Percentiles rank a stretch among this genome's conserved stretches.
These are phyloP conservation scores for Serendipita vermifera DNA, from an alignment of 768 basidiomycete genomes.

Conservation along the genomic window DNA sequence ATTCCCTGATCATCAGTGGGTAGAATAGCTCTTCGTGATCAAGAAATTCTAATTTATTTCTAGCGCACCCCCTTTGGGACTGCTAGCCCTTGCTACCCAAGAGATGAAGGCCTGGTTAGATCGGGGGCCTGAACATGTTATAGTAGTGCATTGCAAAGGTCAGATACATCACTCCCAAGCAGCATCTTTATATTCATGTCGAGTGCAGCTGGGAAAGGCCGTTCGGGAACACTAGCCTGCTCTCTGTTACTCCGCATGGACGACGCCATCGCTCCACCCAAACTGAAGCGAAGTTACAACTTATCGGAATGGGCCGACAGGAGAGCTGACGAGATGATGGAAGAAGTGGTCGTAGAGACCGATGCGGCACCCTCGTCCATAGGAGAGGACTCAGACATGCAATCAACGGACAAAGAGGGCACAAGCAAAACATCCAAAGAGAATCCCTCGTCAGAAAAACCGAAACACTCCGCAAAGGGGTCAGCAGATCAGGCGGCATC, in stretches of 20 bases:
- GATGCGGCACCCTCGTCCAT: constrained; percentile 13
- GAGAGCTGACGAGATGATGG: constrained; percentile 38
- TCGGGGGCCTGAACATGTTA: constrained; percentile 50
- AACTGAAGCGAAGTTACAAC: constrained; percentile 34
- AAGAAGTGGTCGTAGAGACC: constrained; percentile 20
- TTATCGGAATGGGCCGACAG: constrained; percentile 36
- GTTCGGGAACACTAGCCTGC: constrained; percentile 78
- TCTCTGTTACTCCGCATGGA: constrained; percentile 59
- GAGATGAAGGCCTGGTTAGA: constrained; percentile 66
- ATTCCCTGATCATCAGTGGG: constrained; percentile 83
- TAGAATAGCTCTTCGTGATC: constrained; percentile 13
- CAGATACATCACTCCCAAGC: constrained; percentile 4
- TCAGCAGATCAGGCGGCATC: too few relatives aligned
- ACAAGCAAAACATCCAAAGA: neutral
- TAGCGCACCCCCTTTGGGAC: constrained; percentile 64
- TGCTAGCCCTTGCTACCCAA: constrained; percentile 56
- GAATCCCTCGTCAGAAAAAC: neutral
- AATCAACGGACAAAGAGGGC: neutral
- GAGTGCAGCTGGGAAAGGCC: constrained; percentile 59
- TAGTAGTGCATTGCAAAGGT: constrained; percentile 85
- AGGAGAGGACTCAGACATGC: constrained; percentile 2
- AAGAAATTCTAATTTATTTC: neutral
- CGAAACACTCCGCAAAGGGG: too few relatives aligned
- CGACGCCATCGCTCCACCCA: constrained; percentile 34
- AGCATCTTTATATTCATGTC: neutral